phyloP scores from a whole-genome alignment of 2,329 filamentous ascomycete genomes.

The Phoma sp. region DNA sequence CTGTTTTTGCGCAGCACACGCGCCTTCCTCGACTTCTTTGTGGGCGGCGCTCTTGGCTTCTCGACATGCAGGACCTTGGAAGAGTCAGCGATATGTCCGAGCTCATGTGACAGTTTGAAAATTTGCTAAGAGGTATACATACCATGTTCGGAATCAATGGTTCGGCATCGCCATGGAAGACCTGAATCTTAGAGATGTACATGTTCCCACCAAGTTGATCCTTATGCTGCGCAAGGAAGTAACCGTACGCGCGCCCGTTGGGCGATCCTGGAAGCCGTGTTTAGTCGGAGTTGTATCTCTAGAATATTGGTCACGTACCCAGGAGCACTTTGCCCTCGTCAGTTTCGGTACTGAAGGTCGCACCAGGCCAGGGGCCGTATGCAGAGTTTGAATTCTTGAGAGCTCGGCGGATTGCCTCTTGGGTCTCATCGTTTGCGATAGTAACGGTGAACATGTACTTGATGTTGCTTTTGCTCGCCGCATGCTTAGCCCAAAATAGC shows the following conservation, averaged over 20 bases:
- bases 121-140: too few relatives aligned
- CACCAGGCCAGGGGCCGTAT: slow-evolving; percentile 3
- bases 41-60: too few relatives aligned
- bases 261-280: not conserved
- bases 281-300: not conserved
- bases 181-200: slow-evolving; percentile 14
- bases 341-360: slow-evolving; percentile 1
- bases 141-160: slow-evolving; percentile 7
- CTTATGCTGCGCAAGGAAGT: slow-evolving; percentile 21
- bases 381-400: not conserved
- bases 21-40: too few relatives aligned
- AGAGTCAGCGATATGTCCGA: too few relatives aligned
- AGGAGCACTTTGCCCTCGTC: slow-evolving; percentile 6
- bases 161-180: slow-evolving; percentile 8
- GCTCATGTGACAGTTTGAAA: too few relatives aligned
- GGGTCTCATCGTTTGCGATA: slow-evolving; percentile 15
- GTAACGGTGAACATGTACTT: slow-evolving; percentile 13
- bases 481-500: not conserved
- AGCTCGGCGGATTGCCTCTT: slow-evolving; percentile 8
- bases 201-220: slow-evolving; percentile 9
- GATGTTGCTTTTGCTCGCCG: not conserved
- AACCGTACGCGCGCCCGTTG: slow-evolving; percentile 10
- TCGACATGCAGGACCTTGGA: too few relatives aligned
- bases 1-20: too few relatives aligned
- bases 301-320: not conserved